Base-by-base conservation (phyloP, 345 rosid species). In the Populus davidiana region DNA sequence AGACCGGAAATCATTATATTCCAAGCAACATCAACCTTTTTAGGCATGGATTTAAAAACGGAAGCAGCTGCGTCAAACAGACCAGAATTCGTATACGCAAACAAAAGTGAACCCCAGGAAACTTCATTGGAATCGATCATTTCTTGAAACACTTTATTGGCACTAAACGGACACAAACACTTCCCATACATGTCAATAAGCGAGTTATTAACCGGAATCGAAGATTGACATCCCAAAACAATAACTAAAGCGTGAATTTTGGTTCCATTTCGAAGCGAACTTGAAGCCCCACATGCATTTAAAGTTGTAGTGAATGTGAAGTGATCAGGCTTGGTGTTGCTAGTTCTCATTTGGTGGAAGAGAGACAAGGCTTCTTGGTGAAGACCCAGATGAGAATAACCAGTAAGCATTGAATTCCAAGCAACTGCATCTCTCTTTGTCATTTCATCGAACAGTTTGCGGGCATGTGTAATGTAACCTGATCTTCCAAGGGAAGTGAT, bases 101-200 rank as follows among this genome's bases (percentile, higher is more conserved):
- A 91, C 84, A 92, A 80, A 85, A 92, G 89, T 13, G 97, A 94
- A 72, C 98, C 92, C 97, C 97, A 90, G 14, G 94, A 82, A 50
- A 94, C 90, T 82, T 92, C 94, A 87, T 94, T 94, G 76, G 75
- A 73, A 73, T 49, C 39, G 41, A 36, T 70, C 91, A 83, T 86
- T 52, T 84, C 89, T 74, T 82, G 54, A 82, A 94, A 94, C 78
- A 91, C 91, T 81, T 76, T 82, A 66, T 67, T 65, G 41, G 97
- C 98, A 75, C 86, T 38, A 13, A 31, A 21, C 25, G 91, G 86
- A 44, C 79, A 78, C 73, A 14, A 75, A 29, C 98, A 93, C 86
- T 93, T 93, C 62, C 97, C 98, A 29, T 89, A 92, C 97, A 90
- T 87, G 73, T 93, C 88, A 71, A 93, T 76, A 73, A 93, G 91